Evolutionary conservation across 2,329 filamentous ascomycete species (phyloP), one percentile per base, ranked within the genome.

Genomic region (Fusarium subglutinans): DNA sequence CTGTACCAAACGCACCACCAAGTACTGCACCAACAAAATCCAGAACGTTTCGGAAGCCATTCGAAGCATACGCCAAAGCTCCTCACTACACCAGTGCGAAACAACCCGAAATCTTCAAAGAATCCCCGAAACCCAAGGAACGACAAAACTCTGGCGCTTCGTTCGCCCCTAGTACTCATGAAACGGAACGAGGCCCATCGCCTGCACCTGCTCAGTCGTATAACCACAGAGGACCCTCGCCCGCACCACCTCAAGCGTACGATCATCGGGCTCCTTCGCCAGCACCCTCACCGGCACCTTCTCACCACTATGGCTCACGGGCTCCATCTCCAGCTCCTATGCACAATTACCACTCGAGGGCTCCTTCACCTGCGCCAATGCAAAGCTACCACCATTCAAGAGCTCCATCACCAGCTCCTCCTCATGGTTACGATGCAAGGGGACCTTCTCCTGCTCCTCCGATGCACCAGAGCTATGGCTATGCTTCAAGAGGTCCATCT

Each of bases 71-170:
- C 79, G 84, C 90, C 41, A 91, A 91, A 75, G 90, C 90, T 30
- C 90, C 90, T 33, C 90, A 91, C 78, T 91, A 92, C 80, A 90
- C 89, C 20, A 90, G 88, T 22, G 88, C 89, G 40, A 89, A 91
- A 74, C 88, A 90, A 66, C 88, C 89, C 30, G 88, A 89, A 73
- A 85, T 86, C n/a, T 89, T 87, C 80, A 83, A 84, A 70, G 84
- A 89, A 30, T 80, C 83, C 13, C 80, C 84, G 7, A 79, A 79
- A 20, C 80, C 84, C 7, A 79, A 79, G 80, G 82, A 65, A 51
- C 76, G 80, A 66, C 84, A 87, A 63, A 81, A 85, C 63, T 88
- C 85, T 17, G 75, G 78, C 22, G 83, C 79, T 40, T 86, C 85
- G 12, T 80, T 82, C 51, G 75, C 74, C 11, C 75, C 69, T 17